Evolutionary conservation across 495 filamentous ascomycete genomes (phyloP).

Genomic region (Annulohypoxylon stygium): DNA sequence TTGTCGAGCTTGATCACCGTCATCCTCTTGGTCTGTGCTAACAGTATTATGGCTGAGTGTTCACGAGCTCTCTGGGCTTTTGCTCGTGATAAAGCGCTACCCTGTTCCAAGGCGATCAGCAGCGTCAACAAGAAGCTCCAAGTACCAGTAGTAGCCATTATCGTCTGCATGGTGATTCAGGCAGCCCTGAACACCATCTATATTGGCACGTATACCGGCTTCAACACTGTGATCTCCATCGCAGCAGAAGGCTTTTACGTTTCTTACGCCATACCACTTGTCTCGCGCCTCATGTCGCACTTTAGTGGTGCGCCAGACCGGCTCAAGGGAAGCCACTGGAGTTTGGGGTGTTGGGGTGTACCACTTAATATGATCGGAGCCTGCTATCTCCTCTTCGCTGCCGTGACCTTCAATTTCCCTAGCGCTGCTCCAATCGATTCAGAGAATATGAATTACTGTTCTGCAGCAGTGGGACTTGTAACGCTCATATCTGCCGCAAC

Average conservation of each 20-base stretch:
- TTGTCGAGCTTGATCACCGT: neutral
- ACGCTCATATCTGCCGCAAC: neutral
- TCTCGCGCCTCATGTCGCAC: neutral
- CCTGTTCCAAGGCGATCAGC: neutral
- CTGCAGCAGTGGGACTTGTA: neutral
- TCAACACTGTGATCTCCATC: neutral
- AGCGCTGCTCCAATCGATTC: neutral
- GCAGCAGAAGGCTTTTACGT: neutral
- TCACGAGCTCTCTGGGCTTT: neutral
- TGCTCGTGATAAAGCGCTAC: neutral
- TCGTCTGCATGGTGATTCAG: neutral
- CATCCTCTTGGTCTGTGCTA: neutral
- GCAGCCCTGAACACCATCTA: neutral
- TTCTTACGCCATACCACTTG: neutral
- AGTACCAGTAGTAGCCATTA: neutral
- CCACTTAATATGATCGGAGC: neutral
- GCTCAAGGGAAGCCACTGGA: neutral
- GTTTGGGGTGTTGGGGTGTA: neutral
- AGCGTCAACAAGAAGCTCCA: neutral
- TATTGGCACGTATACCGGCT: neutral
- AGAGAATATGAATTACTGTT: neutral
- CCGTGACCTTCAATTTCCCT: neutral
- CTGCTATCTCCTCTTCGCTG: neutral
- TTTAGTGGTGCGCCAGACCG: neutral
- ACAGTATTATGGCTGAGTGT: neutral